Evolutionary conservation across 1,284 basidiomycete species (phyloP).

Genomic region (Dichomitus squalens): DNA sequence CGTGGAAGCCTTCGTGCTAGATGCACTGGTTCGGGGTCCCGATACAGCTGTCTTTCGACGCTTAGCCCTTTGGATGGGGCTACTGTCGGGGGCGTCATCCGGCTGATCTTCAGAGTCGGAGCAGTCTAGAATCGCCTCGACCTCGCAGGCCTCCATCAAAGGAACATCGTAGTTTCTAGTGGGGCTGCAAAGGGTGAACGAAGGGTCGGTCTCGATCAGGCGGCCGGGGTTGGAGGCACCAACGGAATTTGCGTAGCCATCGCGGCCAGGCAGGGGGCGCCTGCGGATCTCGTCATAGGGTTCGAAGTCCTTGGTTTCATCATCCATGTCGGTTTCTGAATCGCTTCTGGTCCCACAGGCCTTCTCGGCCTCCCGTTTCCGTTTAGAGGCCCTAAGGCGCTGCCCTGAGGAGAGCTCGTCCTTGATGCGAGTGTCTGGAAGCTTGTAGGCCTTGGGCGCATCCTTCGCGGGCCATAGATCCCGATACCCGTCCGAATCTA

Average conservation of each 20-base stretch:
- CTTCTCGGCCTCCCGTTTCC: no score
- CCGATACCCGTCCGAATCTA: neutral
- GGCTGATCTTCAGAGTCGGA: neutral
- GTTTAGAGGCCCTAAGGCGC: no score
- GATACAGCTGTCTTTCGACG: neutral
- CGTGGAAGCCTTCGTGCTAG: neutral
- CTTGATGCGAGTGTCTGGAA: neutral
- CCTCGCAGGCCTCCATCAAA: neutral
- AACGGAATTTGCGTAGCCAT: neutral
- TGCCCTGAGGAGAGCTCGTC: neutral
- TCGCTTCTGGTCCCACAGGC: no score
- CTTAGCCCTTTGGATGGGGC: neutral
- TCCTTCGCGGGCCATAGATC: constrained; percentile 3
- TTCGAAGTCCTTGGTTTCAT: neutral
- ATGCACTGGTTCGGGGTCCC: neutral
- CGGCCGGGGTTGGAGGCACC: no score
- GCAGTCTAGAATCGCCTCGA: neutral
- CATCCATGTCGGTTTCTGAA: neutral
- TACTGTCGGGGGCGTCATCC: neutral
- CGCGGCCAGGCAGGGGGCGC: neutral
- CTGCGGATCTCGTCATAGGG: neutral
- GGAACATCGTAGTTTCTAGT: neutral
- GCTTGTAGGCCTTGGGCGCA: neutral
- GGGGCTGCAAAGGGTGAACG: no score
- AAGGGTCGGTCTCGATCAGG: no score